Conservation (phyloP, 1,284 basidiomycete genomes). For the Uromyces viciae-fabae region DNA sequence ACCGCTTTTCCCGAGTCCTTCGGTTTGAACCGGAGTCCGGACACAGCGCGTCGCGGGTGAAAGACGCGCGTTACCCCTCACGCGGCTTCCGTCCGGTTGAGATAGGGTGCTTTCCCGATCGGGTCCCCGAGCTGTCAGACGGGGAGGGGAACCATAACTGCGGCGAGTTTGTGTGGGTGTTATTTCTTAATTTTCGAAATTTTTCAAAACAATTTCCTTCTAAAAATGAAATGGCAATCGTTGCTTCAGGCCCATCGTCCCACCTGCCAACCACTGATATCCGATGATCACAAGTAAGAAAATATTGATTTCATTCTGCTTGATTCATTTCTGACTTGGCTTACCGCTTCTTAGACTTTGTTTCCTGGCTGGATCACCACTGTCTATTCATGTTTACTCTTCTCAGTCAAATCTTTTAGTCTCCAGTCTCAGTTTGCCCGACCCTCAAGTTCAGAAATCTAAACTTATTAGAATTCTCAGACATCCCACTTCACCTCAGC, state of each 20-base stretch:
- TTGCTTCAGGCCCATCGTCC: slow-evolving; percentile 25
- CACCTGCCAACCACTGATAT: slow-evolving; percentile 18
- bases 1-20: no score
- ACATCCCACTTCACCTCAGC: slow-evolving; percentile 29
- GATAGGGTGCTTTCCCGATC: no score
- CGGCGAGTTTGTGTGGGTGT: no score
- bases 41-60: no score
- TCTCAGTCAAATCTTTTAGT: slow-evolving; percentile 11
- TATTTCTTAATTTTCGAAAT: not conserved
- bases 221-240: slow-evolving; percentile 35
- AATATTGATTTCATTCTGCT: not conserved
- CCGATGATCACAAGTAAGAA: slow-evolving; percentile 35
- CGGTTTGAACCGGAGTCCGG: no score
- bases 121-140: no score
- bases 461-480: slow-evolving; percentile 28
- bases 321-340: not conserved
- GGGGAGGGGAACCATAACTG: no score
- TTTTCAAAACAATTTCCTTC: no score
- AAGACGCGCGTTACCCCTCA: no score
- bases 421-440: slow-evolving; percentile 22
- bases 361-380: slow-evolving; percentile 24
- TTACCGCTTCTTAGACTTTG: not conserved
- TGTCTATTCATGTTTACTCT: slow-evolving; percentile 40
- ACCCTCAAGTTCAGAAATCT: not conserved
- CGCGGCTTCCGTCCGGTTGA: no score